Evolutionary conservation across 2,329 filamentous ascomycete species (phyloP).

Genomic region (Waltergamsia citrina): DNA sequence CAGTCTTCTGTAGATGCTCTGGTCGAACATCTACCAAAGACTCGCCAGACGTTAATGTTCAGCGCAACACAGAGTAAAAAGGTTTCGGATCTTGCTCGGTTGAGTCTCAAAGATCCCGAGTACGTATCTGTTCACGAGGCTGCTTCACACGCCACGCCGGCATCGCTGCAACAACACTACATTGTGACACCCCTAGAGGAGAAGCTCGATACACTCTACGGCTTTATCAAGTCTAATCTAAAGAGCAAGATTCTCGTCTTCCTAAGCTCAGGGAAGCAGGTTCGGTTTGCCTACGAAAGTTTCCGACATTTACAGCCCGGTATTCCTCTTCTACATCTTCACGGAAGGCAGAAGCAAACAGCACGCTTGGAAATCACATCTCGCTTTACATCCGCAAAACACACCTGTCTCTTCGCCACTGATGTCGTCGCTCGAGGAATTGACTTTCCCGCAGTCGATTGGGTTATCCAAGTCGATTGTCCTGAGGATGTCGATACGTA

Average conservation of each 20-base stretch:
- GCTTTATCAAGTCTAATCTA: conserved; percentile 82
- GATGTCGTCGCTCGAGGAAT: conserved; percentile 91
- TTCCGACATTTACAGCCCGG: conserved; percentile 91
- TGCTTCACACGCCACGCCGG: conserved; percentile 70
- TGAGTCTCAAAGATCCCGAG: conserved; percentile 84
- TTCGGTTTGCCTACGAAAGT: conserved; percentile 89
- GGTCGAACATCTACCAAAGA: conserved; percentile 77
- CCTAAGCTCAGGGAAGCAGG: conserved; percentile 89
- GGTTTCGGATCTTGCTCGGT: conserved; percentile 80
- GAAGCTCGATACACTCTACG: conserved; percentile 87
- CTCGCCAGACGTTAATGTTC: conserved; percentile 87
- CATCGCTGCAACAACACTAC: conserved; percentile 83
- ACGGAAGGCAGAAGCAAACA: conserved; percentile 87
- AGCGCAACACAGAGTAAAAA: conserved; percentile 93
- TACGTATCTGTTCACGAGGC: conserved; percentile 91
- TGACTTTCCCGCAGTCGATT: conserved; percentile 94
- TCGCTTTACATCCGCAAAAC: conserved; percentile 71
- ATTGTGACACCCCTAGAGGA: conserved; percentile 75
- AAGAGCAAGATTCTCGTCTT: conserved; percentile 96
- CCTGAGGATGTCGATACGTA: conserved; percentile 97
- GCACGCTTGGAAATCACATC: conserved; percentile 81
- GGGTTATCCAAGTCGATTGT: conserved; percentile 97
- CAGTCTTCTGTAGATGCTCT: conserved; percentile 85
- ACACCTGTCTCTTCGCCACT: conserved; percentile 86
- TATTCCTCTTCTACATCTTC: conserved; percentile 84